Evolutionary conservation across 441 rosid genomes (phyloP).

Genomic region (Mallotus japonicus): DNA sequence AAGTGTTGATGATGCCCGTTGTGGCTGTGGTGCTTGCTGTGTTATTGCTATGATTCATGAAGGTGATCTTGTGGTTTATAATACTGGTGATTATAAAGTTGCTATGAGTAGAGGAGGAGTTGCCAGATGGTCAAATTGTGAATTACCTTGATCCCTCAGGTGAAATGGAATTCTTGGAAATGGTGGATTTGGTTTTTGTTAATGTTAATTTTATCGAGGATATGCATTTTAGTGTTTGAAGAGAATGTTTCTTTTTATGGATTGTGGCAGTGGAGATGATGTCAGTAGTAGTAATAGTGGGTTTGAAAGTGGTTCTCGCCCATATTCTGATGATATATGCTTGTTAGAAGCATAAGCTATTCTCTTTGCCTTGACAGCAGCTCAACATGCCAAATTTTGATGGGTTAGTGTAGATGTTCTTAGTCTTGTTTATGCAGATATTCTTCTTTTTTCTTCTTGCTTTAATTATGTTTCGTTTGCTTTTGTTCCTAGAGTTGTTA

Average conservation of each 20-base stretch:
- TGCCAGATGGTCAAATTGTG: slow-evolving; percentile 60
- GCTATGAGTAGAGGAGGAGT: slow-evolving; percentile 66
- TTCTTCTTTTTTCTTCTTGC: too few relatives aligned
- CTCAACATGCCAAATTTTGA: too few relatives aligned
- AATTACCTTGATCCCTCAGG: slow-evolving; percentile 49
- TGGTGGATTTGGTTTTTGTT: slow-evolving; percentile 52
- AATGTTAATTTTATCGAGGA: slow-evolving; percentile 70
- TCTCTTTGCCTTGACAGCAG: too few relatives aligned
- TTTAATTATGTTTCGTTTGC: too few relatives aligned
- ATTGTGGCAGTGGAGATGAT: slow-evolving; percentile 43
- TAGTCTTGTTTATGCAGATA: too few relatives aligned
- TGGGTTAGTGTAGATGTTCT: slow-evolving; percentile 49
- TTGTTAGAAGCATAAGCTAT: too few relatives aligned
- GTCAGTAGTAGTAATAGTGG: slow-evolving; percentile 11
- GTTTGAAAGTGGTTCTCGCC: slow-evolving; percentile 24
- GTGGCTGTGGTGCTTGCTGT: slow-evolving; percentile 73
- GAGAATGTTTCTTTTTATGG: slow-evolving; percentile 41
- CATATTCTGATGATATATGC: too few relatives aligned
- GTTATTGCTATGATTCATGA: slow-evolving; percentile 68
- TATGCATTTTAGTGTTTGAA: slow-evolving; percentile 67
- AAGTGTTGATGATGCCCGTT: slow-evolving; percentile 43
- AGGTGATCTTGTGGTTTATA: slow-evolving; percentile 67
- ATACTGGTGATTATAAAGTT: slow-evolving; percentile 87
- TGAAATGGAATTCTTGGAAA: slow-evolving; percentile 36
- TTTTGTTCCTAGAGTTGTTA: too few relatives aligned